Evolutionary conservation across 805 yeast species (phyloP).

Genomic region (Wickerhamia fluorescens): DNA sequence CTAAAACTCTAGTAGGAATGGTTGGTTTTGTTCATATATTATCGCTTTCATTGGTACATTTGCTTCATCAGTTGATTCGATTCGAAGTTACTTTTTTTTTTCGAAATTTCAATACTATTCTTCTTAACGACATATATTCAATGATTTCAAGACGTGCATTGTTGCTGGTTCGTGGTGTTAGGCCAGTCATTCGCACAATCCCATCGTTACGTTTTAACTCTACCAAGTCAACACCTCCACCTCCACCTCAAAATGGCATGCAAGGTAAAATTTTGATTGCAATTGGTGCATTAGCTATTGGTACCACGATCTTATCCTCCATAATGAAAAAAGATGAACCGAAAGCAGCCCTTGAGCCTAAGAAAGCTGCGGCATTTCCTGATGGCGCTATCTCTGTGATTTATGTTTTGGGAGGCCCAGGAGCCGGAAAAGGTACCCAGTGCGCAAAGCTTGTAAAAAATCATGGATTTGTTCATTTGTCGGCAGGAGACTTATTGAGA

Average conservation of each 20-base stretch:
- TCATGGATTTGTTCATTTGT: constrained; percentile 75
- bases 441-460: constrained; percentile 79
- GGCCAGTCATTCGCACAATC: constrained; percentile 1
- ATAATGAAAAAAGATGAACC: constrained; percentile 39
- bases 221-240: constrained; percentile 9
- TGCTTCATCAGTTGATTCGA: too few relatives aligned
- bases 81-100: too few relatives aligned
- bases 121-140: too few relatives aligned
- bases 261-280: constrained; percentile 21
- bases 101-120: too few relatives aligned
- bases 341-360: constrained; percentile 37
- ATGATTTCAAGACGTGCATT: too few relatives aligned
- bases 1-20: too few relatives aligned
- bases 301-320: constrained; percentile 39
- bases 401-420: constrained; percentile 95
- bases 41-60: too few relatives aligned
- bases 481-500: constrained; percentile 94
- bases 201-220: too few relatives aligned
- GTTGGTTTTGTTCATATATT: too few relatives aligned
- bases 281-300: constrained; percentile 44
- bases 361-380: constrained; percentile 40
- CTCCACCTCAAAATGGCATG: constrained; percentile 7
- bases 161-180: too few relatives aligned
- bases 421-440: constrained; percentile 97
- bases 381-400: constrained; percentile 69